Evolutionary conservation across 2,329 filamentous ascomycete genomes (phyloP).

Genomic region (Ceratocystis cubensis): DNA sequence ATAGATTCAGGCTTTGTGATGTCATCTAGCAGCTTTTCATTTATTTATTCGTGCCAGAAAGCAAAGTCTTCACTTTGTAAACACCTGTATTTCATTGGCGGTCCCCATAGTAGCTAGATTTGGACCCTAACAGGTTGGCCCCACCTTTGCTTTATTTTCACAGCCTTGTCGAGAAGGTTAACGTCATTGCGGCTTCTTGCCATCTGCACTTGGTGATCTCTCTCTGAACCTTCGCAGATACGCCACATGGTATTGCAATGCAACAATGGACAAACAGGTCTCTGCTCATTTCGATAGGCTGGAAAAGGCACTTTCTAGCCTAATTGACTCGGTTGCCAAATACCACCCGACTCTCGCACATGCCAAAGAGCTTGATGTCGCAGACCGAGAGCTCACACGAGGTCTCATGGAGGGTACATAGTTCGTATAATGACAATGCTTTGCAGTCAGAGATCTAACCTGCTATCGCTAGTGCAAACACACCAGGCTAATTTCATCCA

Average conservation of each 20-base stretch:
- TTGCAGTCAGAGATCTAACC: neutral
- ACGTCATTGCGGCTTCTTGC: neutral
- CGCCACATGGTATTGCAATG: neutral
- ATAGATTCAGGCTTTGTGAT: too few relatives aligned
- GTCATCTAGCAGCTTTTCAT: too few relatives aligned
- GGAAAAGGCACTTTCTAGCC: constrained; percentile 51
- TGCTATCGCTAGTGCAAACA: constrained; percentile 42
- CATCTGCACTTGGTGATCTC: neutral
- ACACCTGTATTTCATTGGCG: neutral
- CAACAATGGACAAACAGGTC: constrained; percentile 48
- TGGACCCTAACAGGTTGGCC: neutral
- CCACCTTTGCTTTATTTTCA: neutral
- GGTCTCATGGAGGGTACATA: constrained; percentile 50
- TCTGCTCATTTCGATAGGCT: constrained; percentile 53
- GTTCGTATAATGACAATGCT: neutral
- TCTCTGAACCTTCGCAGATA: neutral
- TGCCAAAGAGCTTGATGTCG: constrained; percentile 55
- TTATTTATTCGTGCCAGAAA: neutral
- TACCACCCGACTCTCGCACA: constrained; percentile 62
- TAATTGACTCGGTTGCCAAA: constrained; percentile 69
- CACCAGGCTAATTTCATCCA: constrained; percentile 65
- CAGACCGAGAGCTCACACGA: constrained; percentile 54
- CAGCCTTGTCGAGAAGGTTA: constrained; percentile 3
- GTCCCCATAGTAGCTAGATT: neutral
- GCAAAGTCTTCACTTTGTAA: neutral